Percentiles rank a stretch among this genome's conserved stretches.
phyloP scores from a whole-genome alignment of 169 alveolate species.

The Eimeria necatrix region DNA sequence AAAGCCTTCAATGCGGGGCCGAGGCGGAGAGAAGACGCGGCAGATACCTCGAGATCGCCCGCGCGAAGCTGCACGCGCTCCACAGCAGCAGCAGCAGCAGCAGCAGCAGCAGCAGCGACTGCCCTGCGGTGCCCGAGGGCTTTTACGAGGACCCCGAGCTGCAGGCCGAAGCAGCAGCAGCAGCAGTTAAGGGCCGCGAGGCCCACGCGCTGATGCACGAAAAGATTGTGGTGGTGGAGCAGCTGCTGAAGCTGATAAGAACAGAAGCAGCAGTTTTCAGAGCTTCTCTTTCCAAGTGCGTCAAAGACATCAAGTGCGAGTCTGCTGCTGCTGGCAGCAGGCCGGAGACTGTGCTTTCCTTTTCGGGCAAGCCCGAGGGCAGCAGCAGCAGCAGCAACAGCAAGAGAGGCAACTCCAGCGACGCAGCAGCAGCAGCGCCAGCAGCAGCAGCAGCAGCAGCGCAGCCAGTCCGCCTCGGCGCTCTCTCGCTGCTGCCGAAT shows the following conservation, averaged over 20 bases:
- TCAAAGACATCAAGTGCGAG: neutral
- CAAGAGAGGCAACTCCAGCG: neutral
- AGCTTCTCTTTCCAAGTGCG: neutral
- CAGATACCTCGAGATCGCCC: neutral
- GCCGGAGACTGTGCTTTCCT: too few relatives aligned
- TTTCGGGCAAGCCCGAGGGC: too few relatives aligned
- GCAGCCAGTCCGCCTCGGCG: too few relatives aligned
- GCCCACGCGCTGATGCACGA: conserved; percentile 7
- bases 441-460: neutral
- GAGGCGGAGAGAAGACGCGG: neutral
- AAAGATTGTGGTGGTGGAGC: neutral
- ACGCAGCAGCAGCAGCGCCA: neutral
- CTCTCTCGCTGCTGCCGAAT: too few relatives aligned
- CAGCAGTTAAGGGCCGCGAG: conserved; percentile 4
- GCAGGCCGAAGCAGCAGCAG: conserved; percentile 29
- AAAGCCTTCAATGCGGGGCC: neutral
- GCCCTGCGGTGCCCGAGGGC: neutral
- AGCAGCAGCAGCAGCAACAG: conserved; percentile 1
- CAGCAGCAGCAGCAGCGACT: neutral
- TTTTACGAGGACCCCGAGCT: conserved; percentile 34
- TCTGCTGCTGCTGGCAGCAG: neutral
- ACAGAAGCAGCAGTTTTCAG: neutral
- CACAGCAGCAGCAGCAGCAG: neutral
- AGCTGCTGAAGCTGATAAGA: neutral
- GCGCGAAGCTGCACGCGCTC: conserved; percentile 2